A percentile compares a stretch with the other conserved stretches of the same genome.
These are phyloP conservation scores for Alternaria sp. DNA, from an alignment of 2,329 filamentous ascomycete genomes.

Conservation along the genomic window DNA sequence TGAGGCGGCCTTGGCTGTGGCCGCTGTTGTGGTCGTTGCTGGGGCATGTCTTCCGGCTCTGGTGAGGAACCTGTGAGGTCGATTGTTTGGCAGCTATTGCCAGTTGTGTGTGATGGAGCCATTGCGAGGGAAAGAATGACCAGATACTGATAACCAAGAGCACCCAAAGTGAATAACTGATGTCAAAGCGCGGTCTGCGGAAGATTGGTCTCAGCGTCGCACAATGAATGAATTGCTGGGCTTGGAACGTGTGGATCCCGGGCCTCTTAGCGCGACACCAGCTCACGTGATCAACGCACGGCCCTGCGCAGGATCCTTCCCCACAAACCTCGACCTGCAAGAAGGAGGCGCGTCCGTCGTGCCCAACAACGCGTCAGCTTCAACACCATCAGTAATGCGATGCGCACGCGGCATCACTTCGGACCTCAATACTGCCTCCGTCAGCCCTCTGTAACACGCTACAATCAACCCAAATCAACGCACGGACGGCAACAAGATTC, in stretches of 20 bases:
- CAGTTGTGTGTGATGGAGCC: slow-evolving; percentile 6
- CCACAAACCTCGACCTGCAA: neutral
- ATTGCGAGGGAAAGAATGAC: neutral
- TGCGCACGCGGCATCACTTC: neutral
- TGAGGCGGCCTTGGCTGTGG: slow-evolving; percentile 3
- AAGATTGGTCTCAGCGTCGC: neutral
- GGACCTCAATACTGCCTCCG: slow-evolving; percentile 20
- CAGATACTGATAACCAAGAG: neutral
- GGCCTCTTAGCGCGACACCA: slow-evolving; percentile 4
- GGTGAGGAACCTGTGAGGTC: slow-evolving; percentile 36
- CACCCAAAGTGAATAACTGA: neutral
- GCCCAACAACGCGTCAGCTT: neutral
- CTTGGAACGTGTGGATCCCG: neutral
- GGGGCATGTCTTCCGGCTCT: slow-evolving; percentile 19
- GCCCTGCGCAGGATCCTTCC: neutral
- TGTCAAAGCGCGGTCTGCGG: neutral
- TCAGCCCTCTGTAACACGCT: slow-evolving; percentile 22
- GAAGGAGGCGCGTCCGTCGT: neutral
- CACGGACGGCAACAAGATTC: neutral
- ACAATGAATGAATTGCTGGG: neutral
- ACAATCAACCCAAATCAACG: slow-evolving; percentile 10
- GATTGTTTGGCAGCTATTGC: slow-evolving; percentile 23
- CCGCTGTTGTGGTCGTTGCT: slow-evolving; percentile 10
- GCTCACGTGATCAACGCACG: slow-evolving; percentile 1
- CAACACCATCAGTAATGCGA: neutral